Base-by-base conservation (phyloP, 2,329 filamentous ascomycete species). In the Gnomoniopsis smithogilvyi region DNA sequence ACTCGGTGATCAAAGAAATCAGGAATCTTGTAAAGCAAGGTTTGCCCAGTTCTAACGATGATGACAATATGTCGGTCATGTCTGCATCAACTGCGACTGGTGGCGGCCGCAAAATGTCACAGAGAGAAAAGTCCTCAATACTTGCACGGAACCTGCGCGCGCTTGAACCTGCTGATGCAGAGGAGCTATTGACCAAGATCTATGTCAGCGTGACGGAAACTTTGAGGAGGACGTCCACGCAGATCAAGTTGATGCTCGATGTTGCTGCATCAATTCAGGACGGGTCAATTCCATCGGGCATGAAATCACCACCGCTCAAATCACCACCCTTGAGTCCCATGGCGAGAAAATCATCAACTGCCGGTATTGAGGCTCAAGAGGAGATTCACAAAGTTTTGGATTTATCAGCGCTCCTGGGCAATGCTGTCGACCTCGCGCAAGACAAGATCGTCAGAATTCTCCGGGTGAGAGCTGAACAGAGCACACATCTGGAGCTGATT, bases 171-270 rank as follows among this genome's bases (percentile, higher is more conserved):
- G 86, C 89, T 58, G 92, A 96, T 73, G 91, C 92, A 0, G 94
- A 98, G 72, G 84, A 87, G 7, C 83, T 98, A 66, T 82, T 98
- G 15, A 79, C 86, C 33, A 90, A 86, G 59, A 89, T 96, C 17
- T 99, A 98, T 68, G 89, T 92, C 19, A 87, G 90, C 36, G 88
- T 97, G 10, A 89, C 94, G 3, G 95, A 99, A 75, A 91, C 91
- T 3, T 72, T 99, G 51, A 83, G 95, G 58, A 84, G 95, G 67
- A 77, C 97, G 8, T 92, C 91, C 19, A 93, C 92, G 0, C 94
- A 98, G 70, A 90, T 95, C 57, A 99, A 99, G 72, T 87, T 98
- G 11, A 76, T 99, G n/a, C 80, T 99, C 11, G 95, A 99, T 72
- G 90, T 96, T 21, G 95, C 93, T 1, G 96, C 92, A 70, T 88